phyloP scores from a whole-genome alignment of 2,329 filamentous ascomycete species.

The Pseudogymnoascus sp. region DNA sequence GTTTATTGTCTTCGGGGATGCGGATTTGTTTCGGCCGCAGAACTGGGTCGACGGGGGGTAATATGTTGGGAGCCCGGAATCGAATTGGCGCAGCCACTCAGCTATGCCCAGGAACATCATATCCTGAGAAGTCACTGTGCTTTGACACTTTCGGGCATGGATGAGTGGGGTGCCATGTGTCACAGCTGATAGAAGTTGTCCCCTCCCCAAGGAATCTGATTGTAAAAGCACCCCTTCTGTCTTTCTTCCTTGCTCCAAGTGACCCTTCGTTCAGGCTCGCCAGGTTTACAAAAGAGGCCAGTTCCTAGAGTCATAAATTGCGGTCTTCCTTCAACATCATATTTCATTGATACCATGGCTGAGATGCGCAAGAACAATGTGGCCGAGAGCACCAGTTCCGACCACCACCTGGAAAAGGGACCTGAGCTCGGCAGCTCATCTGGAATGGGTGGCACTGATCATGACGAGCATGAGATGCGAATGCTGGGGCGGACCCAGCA shows the following conservation, averaged over 20 bases:
- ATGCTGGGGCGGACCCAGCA: conserved; percentile 27
- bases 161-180: conserved; percentile 4
- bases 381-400: conserved; percentile 1
- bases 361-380: not conserved
- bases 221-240: conserved; percentile 1
- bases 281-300: not conserved
- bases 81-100: not conserved
- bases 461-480: conserved; percentile 30
- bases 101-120: not conserved
- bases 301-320: not conserved
- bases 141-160: not conserved
- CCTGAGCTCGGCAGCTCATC: conserved; percentile 18
- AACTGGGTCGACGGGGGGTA: not conserved
- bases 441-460: conserved; percentile 21
- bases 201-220: not conserved
- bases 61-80: not conserved
- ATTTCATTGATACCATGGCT: not conserved
- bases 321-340: no score
- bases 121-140: not conserved
- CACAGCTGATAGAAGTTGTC: not conserved
- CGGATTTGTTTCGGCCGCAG: not conserved
- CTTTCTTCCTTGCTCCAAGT: not conserved
- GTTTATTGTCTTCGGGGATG: not conserved
- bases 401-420: conserved; percentile 9
- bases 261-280: not conserved